phyloP scores from a whole-genome alignment of 345 rosid genomes.

The Eutrema yunnanense region DNA sequence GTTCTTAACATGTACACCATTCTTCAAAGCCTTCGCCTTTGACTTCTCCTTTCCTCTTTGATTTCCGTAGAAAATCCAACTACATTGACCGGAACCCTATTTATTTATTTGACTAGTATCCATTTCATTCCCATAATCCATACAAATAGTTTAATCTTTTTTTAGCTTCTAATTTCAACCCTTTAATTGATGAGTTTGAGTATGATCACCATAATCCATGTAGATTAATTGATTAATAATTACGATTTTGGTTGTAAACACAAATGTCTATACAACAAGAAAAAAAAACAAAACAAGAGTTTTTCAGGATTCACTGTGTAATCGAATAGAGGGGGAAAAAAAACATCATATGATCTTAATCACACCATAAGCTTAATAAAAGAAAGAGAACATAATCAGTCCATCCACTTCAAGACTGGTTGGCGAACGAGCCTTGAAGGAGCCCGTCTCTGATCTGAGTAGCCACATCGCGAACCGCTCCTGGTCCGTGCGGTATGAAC shows the following conservation, averaged over 20 bases:
- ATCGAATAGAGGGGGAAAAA: background rate
- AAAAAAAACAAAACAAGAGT: background rate
- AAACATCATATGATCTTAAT: background rate
- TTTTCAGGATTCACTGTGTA: background rate
- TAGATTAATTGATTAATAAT: background rate
- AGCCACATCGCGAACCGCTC: conserved; percentile 35
- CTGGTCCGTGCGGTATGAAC: conserved; percentile 37
- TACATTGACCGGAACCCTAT: background rate
- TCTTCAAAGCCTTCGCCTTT: background rate
- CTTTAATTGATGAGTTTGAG: background rate
- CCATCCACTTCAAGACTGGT: background rate
- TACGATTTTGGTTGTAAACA: background rate
- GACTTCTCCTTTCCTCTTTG: background rate
- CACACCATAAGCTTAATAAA: conserved; percentile 11
- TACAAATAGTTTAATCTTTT: background rate
- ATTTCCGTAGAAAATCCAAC: background rate
- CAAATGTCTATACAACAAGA: background rate
- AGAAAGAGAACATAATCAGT: background rate
- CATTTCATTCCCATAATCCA: background rate
- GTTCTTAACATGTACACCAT: background rate
- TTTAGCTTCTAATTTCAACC: background rate
- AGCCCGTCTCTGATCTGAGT: conserved; percentile 34
- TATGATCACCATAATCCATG: background rate
- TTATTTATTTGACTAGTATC: background rate
- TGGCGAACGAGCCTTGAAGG: conserved; percentile 23